Evolutionary conservation across 495 filamentous ascomycete genomes (phyloP), one percentile per base, ranked within the genome.

Genomic region (Daldinia caldariorum): DNA sequence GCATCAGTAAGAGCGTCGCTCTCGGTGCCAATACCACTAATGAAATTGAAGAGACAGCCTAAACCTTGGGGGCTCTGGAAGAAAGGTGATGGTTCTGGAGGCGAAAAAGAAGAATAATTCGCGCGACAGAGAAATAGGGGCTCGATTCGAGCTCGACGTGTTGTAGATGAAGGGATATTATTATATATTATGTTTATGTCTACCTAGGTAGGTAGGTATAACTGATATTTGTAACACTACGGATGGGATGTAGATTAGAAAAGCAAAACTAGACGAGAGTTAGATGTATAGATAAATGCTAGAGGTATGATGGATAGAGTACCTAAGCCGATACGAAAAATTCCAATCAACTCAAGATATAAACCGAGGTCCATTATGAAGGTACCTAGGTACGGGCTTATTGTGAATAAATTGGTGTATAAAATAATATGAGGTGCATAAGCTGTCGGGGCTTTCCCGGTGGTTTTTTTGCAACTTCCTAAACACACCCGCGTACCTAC

Each of bases 1-100:
- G 2, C 49, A n/a, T 56, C 61, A 4, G n/a, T 55, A 14, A 70
- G 35, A 56, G 43, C 65, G 47, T 49, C 26, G 18, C 63, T 47
- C 22, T 55, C 70, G 34, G 70, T 77, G 16, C 47, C 66, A 9
- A 71, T 77, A 62, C 70, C 70, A 22, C 37, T 73, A 6, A 49
- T 37, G 20, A 49, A 34, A 29, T 29, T 9, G 6, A 8, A 43
- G 7, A 10, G 4, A 20, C 26, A 12, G 34, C 8, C 9, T 3
- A 2, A 14, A 14, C 41, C 7, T 47, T 10, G 16, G 20, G 43
- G 43, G 1, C 18, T 45, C 41, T 45, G n/a, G 16, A 45, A 20
- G 16, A 9, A 45, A 45, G n/a, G n/a, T 43, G 6, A 43, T 18
- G 18, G n/a, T 43, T 43, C 39, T 43, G 7, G 26, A 26, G 26